Evolutionary conservation across 768 basidiomycete genomes (phyloP).

Genomic region (Leccinum imitatum): DNA sequence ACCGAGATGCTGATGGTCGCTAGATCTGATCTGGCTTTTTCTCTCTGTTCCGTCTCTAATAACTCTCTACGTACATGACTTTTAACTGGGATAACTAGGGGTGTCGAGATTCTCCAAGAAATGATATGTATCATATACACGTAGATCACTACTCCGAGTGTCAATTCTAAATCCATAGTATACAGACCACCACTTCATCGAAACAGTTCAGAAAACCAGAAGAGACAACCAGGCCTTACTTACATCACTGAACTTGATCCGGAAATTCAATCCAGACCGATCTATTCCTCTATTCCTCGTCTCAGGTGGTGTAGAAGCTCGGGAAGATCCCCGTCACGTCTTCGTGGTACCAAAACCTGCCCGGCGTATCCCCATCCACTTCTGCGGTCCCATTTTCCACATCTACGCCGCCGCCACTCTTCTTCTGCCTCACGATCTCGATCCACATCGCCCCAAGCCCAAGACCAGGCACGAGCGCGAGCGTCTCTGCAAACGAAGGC

Average conservation of each 20-base stretch:
- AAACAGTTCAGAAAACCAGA: not conserved
- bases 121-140: not conserved
- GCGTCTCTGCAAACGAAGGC: slow-evolving; percentile 39
- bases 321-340: slow-evolving; percentile 52
- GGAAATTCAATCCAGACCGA: not conserved
- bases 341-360: slow-evolving; percentile 59
- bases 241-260: not conserved
- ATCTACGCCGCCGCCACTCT: slow-evolving; percentile 1
- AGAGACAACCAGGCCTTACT: not conserved
- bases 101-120: not conserved
- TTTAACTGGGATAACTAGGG: not conserved
- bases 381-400: slow-evolving; percentile 2
- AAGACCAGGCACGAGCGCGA: slow-evolving; percentile 48
- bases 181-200: not conserved
- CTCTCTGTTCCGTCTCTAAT: not conserved
- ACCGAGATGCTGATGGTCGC: not conserved
- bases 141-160: not conserved
- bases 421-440: slow-evolving; percentile 51
- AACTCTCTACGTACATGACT: not conserved
- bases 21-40: not conserved
- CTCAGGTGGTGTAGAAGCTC: slow-evolving; percentile 45
- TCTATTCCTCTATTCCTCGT: not conserved
- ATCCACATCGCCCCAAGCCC: slow-evolving; percentile 68
- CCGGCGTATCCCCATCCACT: slow-evolving; percentile 6
- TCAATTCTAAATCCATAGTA: not conserved